These are phyloP conservation scores for Streptanthus diversifolius DNA, from an alignment of 345 rosid species.

Conservation along the genomic window DNA sequence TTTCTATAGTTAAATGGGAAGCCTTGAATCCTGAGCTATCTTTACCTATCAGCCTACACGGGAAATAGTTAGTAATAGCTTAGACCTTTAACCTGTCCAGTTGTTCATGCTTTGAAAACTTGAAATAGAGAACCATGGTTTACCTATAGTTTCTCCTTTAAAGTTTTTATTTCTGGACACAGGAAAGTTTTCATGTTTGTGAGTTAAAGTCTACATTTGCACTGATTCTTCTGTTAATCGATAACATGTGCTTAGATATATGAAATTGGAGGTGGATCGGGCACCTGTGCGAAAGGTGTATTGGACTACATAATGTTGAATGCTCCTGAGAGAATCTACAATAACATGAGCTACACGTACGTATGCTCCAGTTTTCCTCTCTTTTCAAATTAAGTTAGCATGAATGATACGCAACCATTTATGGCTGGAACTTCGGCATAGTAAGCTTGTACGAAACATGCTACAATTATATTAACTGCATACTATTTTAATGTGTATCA, in stretches of 20 bases:
- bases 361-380: slow-evolving; percentile 29
- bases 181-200: neutral
- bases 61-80: slow-evolving; percentile 1
- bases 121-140: slow-evolving; percentile 7
- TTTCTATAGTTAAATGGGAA: neutral
- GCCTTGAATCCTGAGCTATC: slow-evolving; percentile 2
- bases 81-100: neutral
- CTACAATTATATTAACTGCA: neutral
- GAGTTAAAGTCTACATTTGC: neutral
- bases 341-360: slow-evolving; percentile 84
- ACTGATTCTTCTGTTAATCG: neutral
- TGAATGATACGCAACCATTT: neutral
- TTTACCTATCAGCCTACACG: neutral
- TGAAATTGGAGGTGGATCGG: slow-evolving; percentile 99
- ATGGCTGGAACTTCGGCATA: slow-evolving; percentile 5
- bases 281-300: slow-evolving; percentile 90
- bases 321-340: slow-evolving; percentile 89
- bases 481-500: slow-evolving; percentile 28
- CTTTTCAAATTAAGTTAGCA: slow-evolving; percentile 9
- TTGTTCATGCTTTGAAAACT: slow-evolving; percentile 7
- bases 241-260: slow-evolving; percentile 58
- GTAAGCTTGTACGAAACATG: neutral
- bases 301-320: slow-evolving; percentile 94
- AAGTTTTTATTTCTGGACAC: neutral
- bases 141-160: neutral